Conservation (phyloP, 202 grass and related monocot genomes). For the Brachypodium distachyon region DNA sequence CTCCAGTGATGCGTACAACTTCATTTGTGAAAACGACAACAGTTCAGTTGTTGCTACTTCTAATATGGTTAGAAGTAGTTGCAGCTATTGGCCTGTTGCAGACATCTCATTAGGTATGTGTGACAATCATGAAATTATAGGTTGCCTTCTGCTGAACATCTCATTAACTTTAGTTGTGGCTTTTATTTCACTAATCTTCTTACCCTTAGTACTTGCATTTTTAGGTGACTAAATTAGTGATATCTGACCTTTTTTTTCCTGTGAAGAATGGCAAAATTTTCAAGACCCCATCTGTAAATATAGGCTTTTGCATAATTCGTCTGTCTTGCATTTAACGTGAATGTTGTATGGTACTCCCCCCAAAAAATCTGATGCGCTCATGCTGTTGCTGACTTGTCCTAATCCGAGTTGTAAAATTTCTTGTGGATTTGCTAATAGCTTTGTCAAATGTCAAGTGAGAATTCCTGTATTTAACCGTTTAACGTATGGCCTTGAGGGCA, state of each 20-base stretch:
- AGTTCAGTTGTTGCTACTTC: not conserved
- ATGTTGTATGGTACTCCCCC: not conserved
- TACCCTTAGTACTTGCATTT: too few relatives aligned
- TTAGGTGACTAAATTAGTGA: not conserved
- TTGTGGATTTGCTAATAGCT: not conserved
- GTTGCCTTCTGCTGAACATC: not conserved
- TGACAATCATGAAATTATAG: not conserved
- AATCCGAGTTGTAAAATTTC: not conserved
- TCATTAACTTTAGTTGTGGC: not conserved
- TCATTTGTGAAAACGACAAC: conserved; percentile 6
- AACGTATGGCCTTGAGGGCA: not conserved
- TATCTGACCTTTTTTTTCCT: not conserved
- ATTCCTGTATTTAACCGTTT: not conserved
- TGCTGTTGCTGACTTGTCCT: not conserved
- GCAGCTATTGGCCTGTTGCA: not conserved
- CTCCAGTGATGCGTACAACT: not conserved
- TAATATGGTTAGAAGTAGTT: not conserved
- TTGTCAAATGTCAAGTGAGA: not conserved
- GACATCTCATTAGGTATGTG: not conserved
- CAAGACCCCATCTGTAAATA: not conserved
- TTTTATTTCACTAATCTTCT: too few relatives aligned
- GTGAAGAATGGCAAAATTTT: not conserved
- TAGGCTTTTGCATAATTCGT: not conserved
- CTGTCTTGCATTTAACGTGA: not conserved
- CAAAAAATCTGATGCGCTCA: not conserved